Base-by-base conservation (phyloP, 805 yeast species). In the Pichia nanzhaoensis region DNA sequence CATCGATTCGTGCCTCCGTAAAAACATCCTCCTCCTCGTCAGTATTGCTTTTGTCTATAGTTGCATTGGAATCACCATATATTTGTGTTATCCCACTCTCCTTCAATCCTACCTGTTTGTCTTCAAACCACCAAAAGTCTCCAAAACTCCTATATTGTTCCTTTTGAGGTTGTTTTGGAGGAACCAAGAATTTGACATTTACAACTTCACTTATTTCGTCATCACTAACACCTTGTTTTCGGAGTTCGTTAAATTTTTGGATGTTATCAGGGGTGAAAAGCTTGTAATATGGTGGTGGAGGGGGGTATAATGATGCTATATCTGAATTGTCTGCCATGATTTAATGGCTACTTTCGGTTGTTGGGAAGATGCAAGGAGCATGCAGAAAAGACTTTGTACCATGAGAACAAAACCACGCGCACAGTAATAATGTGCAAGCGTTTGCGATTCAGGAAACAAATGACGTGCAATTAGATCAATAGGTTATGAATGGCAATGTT, bases 81-180 rank as follows among this genome's bases (percentile, higher is more conserved):
- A 91, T 65, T 58, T 88, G 95, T 17, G 71, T 68, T 56, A 90
- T 79, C 0, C 96, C 96, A 58, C 85, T 76, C 22, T 82, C 86
- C 45, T 77, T 74, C 20, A 93, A 67, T 19, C 83, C 77, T 1
- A 95, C 93, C 37, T 88, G 73, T 54, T 77, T 78, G 59, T 91
- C 96, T 49, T 75, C 73, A 54, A 77, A 74, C 51, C 84, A 82
- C 99, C 99, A 91, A 16, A 87, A 67, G 52, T 83, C 84, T 5
- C 99, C 99, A 64, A 89, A 93, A 1, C 91, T 85, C 38, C 95
- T 67, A 60, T 91, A 91, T 27, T 78, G 77, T 8, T 74, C 73
- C 5, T 77, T 74, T n/a, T 63, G 57, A 1, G 93, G 93, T 39
- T 71, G 71, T 14, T 58, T 53, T 1, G 95, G 95, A 0, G 91